Evolutionary conservation across 1,139 yeast genomes (phyloP).

Genomic region (Meyerozyma guilliermondii): DNA sequence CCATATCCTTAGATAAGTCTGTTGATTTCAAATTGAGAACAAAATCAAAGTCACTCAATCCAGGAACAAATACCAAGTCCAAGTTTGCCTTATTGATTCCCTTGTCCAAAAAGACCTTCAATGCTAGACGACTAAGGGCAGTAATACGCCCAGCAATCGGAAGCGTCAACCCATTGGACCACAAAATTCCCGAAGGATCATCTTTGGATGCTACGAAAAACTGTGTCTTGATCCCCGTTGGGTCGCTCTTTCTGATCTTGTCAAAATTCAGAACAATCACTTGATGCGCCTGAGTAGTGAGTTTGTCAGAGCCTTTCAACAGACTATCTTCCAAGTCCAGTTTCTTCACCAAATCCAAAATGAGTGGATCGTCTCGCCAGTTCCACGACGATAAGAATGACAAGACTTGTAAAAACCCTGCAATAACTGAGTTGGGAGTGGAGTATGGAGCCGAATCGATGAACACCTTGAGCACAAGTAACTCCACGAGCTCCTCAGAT

Average conservation of each 20-base stretch:
- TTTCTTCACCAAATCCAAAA: slow-evolving; percentile 64
- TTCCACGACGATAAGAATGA: slow-evolving; percentile 80
- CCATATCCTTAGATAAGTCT: slow-evolving; percentile 44
- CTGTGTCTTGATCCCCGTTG: slow-evolving; percentile 73
- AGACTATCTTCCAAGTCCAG: slow-evolving; percentile 28
- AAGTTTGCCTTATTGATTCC: slow-evolving; percentile 46
- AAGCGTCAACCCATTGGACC: slow-evolving; percentile 68
- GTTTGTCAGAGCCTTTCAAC: slow-evolving; percentile 48
- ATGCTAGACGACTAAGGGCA: slow-evolving; percentile 76
- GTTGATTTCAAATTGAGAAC: slow-evolving; percentile 53
- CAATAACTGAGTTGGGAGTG: slow-evolving; percentile 70
- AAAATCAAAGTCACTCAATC: slow-evolving; percentile 79
- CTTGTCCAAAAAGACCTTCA: slow-evolving; percentile 39
- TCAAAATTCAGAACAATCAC: slow-evolving; percentile 59
- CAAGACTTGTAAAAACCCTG: slow-evolving; percentile 76
- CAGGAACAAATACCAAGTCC: slow-evolving; percentile 68
- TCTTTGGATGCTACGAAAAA: slow-evolving; percentile 77
- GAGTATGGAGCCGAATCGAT: slow-evolving; percentile 82
- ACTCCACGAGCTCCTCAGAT: slow-evolving; percentile 73
- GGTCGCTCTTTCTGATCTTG: slow-evolving; percentile 68
- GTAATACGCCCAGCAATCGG: slow-evolving; percentile 87
- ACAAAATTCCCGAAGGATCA: slow-evolving; percentile 78
- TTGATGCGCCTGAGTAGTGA: slow-evolving; percentile 60
- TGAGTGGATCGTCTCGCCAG: slow-evolving; percentile 84
- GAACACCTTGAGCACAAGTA: slow-evolving; percentile 78